Evolutionary conservation across 179 eudicot species (phyloP).

Genomic region (Amaranthus tricolor): DNA sequence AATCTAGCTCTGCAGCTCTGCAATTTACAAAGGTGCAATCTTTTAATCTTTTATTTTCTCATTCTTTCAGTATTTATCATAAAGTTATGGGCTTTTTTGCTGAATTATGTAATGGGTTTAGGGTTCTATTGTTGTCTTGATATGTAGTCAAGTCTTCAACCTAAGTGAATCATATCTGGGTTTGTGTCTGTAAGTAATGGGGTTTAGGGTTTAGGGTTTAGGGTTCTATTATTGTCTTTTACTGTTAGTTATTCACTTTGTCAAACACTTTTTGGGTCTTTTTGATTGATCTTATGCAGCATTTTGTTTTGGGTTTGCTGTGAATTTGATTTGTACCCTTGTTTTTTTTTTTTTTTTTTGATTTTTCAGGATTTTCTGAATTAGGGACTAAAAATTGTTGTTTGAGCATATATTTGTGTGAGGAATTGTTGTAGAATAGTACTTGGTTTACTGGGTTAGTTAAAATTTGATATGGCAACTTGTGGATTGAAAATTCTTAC

Average conservation of each 20-base stretch:
- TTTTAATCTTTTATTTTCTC: neutral
- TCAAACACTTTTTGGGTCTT: neutral
- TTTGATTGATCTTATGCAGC: slow-evolving; percentile 9
- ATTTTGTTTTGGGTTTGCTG: neutral
- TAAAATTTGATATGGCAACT: slow-evolving; percentile 24
- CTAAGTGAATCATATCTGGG: neutral
- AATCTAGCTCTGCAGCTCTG: neutral
- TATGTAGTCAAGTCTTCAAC: neutral
- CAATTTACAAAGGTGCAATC: slow-evolving; percentile 17
- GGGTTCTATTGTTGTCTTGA: slow-evolving; percentile 12
- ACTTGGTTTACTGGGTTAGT: slow-evolving; percentile 9
- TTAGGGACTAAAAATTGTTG: neutral
- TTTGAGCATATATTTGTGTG: slow-evolving; percentile 1
- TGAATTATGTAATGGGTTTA: slow-evolving; percentile 13
- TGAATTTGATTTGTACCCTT: neutral
- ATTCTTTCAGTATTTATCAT: no score
- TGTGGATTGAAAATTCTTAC: slow-evolving; percentile 35
- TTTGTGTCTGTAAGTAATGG: neutral
- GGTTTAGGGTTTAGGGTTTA: neutral
- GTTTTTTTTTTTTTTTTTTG: neutral
- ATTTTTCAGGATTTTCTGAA: slow-evolving; percentile 9
- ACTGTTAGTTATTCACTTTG: neutral
- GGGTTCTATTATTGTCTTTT: neutral
- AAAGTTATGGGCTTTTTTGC: neutral
- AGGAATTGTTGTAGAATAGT: neutral